Evolutionary conservation across 768 basidiomycete species (phyloP).

Genomic region (Naganishia friedmannii): DNA sequence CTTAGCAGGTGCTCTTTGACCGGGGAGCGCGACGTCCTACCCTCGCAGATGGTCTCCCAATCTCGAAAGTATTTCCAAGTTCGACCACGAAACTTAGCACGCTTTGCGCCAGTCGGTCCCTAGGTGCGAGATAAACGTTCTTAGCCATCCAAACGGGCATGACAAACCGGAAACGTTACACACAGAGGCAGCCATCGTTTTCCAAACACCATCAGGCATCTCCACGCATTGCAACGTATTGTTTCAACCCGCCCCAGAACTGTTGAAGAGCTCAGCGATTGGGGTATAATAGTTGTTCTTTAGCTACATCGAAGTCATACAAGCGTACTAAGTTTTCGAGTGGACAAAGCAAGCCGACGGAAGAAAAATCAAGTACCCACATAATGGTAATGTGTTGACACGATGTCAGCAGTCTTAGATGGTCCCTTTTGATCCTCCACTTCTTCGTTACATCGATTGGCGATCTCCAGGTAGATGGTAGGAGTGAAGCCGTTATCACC

Average conservation of each 20-base stretch:
- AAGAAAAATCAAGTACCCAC: too few species aligned
- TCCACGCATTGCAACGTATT: too few species aligned
- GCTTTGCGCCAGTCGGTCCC: too few species aligned
- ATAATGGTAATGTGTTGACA: too few species aligned
- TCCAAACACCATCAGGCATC: neutral
- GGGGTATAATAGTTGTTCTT: neutral
- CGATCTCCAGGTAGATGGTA: neutral
- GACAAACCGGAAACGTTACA: neutral
- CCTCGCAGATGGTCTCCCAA: neutral
- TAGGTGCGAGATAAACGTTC: neutral
- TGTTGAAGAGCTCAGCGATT: neutral
- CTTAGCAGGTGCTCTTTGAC: too few species aligned
- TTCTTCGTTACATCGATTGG: neutral
- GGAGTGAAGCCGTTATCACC: neutral
- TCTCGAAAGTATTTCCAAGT: neutral
- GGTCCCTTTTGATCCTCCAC: too few species aligned
- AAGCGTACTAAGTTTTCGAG: neutral
- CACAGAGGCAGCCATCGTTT: neutral
- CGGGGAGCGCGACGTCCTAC: neutral
- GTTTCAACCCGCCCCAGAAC: neutral
- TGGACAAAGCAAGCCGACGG: too few species aligned
- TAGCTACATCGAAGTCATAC: neutral
- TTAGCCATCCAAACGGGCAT: neutral
- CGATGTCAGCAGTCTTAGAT: too few species aligned
- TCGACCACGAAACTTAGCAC: too few species aligned